Evolutionary conservation across 306 rosid species (phyloP).

Genomic region (Potentilla sterilis): DNA sequence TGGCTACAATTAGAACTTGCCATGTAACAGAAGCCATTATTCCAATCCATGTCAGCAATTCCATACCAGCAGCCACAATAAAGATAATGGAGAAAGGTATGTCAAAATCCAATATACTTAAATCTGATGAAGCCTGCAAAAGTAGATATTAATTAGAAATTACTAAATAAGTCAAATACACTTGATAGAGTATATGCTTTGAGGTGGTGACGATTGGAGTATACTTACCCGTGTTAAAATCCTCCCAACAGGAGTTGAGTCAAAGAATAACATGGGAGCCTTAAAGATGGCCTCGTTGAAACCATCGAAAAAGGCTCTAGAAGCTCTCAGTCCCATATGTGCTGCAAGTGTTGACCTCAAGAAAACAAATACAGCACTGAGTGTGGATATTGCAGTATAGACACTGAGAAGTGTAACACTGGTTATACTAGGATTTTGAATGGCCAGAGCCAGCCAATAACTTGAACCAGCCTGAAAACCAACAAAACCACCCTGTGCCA

Average conservation of each 20-base stretch:
- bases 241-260: slow-evolving; percentile 75
- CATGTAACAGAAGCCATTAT: slow-evolving; percentile 72
- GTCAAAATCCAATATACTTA: slow-evolving; percentile 74
- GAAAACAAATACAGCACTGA: slow-evolving; percentile 42
- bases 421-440: slow-evolving; percentile 47
- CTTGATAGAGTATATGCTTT: neutral
- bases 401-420: slow-evolving; percentile 44
- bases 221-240: slow-evolving; percentile 72
- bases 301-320: slow-evolving; percentile 55
- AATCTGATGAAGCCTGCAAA: slow-evolving; percentile 80
- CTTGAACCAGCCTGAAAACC: slow-evolving; percentile 50
- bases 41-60: slow-evolving; percentile 35
- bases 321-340: slow-evolving; percentile 68
- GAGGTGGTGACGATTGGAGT: neutral
- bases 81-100: slow-evolving; percentile 55
- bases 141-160: neutral
- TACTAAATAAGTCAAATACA: neutral
- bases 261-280: slow-evolving; percentile 89
- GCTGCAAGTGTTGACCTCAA: slow-evolving; percentile 41
- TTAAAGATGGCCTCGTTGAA: slow-evolving; percentile 61
- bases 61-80: slow-evolving; percentile 30
- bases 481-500: slow-evolving; percentile 37
- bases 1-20: slow-evolving; percentile 70
- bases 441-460: slow-evolving; percentile 72
- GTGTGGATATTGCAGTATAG: slow-evolving; percentile 51